These are phyloP conservation scores for Plasmopara muralis DNA, from an alignment of 352 stramenopile species.

Conservation along the genomic window DNA sequence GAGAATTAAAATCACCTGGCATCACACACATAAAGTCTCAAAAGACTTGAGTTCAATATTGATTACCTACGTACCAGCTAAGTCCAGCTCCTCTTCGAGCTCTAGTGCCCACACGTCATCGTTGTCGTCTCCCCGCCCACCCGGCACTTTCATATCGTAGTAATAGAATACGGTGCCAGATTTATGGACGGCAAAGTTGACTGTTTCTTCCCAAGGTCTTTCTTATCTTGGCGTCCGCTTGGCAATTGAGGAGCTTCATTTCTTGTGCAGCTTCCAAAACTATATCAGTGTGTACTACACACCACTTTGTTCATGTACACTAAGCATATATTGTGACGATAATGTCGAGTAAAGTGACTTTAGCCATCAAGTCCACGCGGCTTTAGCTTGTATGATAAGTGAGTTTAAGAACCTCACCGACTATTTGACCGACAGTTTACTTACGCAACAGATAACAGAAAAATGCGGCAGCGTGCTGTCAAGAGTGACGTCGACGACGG, in stretches of 20 bases:
- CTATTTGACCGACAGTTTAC: no score
- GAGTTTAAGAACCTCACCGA: no score
- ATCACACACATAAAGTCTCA: no score
- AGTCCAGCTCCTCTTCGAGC: conserved; percentile 59
- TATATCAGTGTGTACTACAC: not conserved
- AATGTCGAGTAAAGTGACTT: conserved; percentile 1
- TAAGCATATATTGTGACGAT: not conserved
- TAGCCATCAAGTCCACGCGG: conserved; percentile 12
- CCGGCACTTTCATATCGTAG: conserved; percentile 2
- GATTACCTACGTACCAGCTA: conserved; percentile 17
- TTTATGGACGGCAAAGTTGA: no score
- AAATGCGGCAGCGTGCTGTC: conserved; percentile 51
- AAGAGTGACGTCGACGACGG: conserved; percentile 61
- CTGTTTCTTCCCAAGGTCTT: no score
- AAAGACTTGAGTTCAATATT: no score
- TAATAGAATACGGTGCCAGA: not conserved
- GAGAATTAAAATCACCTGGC: no score
- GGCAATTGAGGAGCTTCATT: not conserved
- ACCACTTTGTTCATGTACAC: no score
- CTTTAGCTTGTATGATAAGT: not conserved
- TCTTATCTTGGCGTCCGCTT: no score
- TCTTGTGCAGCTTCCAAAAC: not conserved
- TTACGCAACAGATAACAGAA: not conserved
- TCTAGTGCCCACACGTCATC: conserved; percentile 59
- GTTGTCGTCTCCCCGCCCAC: not conserved